Base-by-base conservation (phyloP, 164 flowering plant species). In the Berberis vulgaris region DNA sequence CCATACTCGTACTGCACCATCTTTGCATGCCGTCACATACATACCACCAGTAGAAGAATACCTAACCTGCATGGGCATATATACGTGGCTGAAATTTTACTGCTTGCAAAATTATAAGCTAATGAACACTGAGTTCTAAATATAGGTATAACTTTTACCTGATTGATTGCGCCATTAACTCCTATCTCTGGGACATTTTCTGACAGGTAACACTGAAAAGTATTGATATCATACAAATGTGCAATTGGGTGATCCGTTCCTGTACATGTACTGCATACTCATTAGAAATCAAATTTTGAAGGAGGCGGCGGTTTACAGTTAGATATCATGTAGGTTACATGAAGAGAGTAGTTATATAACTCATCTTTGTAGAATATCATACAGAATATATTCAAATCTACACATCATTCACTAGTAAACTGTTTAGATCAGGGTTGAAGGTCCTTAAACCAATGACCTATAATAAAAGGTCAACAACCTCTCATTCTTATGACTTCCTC, bases 11-110 rank as follows among this genome's bases (percentile, higher is more conserved):
- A 90, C 66, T 67, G 80, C 80, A 62, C 97, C 94, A 80, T 90
- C 97, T 78, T 90, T 90, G 39, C 92, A 86, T 57, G 92, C 90
- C 55, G 97, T 87, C 7, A 85, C 95, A 79, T 90, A 90, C 85
- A 83, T 81, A 65, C 86, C 84, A 66, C 97, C 95, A 3, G 77
- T 80, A 65, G 87, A 74, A 60, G 95, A 86, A 80, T 88, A 90
- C 65, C 92, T 79, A 38, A 90, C 85, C 97, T 90, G 68, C 72
- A 72, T 45, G 45, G 44, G 38, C 9, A 67, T 69, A 72, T 9
- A 63, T 3, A 42, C 45, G 7, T 71, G 26, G 26, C 26, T 26
- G 26, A 26, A 26, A 26, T 26, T 26, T 26, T 26, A 26, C 26
- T 26, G 26, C 26, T 26, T 26, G 26, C 26, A 46, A 46, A 46